Percentiles rank a stretch among this genome's conserved stretches.
Conservation (phyloP, 2,329 filamentous ascomycete genomes). For the Thielaviopsis punctulata region DNA sequence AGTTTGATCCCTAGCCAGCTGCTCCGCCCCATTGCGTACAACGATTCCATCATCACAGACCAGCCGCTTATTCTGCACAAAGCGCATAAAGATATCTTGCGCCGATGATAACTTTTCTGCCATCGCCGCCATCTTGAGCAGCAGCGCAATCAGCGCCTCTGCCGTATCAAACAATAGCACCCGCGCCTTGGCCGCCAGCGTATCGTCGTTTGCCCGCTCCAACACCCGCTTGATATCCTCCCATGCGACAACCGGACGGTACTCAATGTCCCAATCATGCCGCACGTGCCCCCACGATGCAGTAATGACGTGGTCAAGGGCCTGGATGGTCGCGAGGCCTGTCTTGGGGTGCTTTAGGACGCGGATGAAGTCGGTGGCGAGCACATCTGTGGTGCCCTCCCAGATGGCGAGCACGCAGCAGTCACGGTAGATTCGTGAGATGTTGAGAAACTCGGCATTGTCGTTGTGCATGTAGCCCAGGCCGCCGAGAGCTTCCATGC, state of each 20-base stretch:
- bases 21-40: background rate
- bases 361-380: conserved; percentile 35
- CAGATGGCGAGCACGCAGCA: conserved; percentile 47
- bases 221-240: conserved; percentile 21
- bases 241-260: conserved; percentile 24
- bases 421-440: conserved; percentile 49
- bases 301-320: conserved; percentile 25
- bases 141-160: conserved; percentile 26
- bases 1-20: conserved; percentile 10
- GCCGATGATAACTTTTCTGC: conserved; percentile 17
- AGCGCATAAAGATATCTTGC: conserved; percentile 24
- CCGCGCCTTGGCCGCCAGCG: conserved; percentile 29
- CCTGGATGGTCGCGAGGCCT: conserved; percentile 23
- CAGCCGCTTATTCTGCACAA: conserved; percentile 18
- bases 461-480: conserved; percentile 46
- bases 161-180: conserved; percentile 26
- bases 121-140: conserved; percentile 25
- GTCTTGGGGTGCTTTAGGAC: conserved; percentile 28
- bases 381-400: conserved; percentile 58
- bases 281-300: conserved; percentile 10
- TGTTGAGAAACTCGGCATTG: conserved; percentile 45
- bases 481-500: conserved; percentile 48
- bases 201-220: conserved; percentile 19
- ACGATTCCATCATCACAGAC: background rate
- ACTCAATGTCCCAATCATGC: conserved; percentile 15